Conservation (phyloP, 352 stramenopile species). For the Phytophthora tentaculata region DNA sequence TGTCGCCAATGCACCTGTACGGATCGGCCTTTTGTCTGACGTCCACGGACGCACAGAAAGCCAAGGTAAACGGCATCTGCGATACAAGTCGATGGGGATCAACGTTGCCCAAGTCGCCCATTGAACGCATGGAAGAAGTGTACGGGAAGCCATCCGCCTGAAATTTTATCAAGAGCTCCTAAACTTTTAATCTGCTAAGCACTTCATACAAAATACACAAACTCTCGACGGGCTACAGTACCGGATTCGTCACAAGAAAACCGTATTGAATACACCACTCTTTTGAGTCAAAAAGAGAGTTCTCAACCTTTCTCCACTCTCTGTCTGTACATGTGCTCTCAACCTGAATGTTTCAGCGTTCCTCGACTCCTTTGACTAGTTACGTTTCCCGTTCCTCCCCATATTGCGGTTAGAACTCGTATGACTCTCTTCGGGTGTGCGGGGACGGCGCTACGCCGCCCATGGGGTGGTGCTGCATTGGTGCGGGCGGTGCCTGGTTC, state of each 20-base stretch:
- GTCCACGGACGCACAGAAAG: constrained; percentile 13
- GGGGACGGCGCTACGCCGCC: constrained; percentile 35
- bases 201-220: too few species aligned
- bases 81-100: constrained; percentile 20
- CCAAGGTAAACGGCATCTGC: constrained; percentile 24
- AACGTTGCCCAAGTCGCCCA: constrained; percentile 12
- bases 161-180: neutral
- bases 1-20: constrained; percentile 28
- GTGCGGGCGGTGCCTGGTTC: constrained; percentile 29
- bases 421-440: constrained; percentile 42
- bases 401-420: constrained; percentile 40
- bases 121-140: constrained; percentile 16
- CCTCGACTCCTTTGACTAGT: constrained; percentile 12
- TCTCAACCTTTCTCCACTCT: constrained; percentile 11
- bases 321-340: constrained; percentile 27
- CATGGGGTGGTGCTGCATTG: constrained; percentile 27
- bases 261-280: constrained; percentile 35
- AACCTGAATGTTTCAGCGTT: constrained; percentile 3
- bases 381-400: constrained; percentile 16
- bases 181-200: too few species aligned
- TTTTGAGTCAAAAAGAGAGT: constrained; percentile 31
- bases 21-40: constrained; percentile 24
- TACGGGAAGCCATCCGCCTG: constrained; percentile 8
- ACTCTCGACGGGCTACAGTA: too few species aligned
- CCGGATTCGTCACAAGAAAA: constrained; percentile 27